phyloP scores from a whole-genome alignment of 306 rosid genomes.

The Pyrus communis region DNA sequence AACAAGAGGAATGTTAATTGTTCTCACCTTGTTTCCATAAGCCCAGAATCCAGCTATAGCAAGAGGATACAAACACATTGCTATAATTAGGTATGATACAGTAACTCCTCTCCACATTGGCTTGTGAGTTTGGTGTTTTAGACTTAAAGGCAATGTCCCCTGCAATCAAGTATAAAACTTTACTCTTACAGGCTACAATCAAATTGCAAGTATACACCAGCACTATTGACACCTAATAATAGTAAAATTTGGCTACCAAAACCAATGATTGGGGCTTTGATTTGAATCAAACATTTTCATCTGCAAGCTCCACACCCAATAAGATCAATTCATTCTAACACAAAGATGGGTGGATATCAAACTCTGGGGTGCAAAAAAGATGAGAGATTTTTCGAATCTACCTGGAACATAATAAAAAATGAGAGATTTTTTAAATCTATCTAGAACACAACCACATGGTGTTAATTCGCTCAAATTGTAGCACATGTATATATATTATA shows the following conservation, averaged over 20 bases:
- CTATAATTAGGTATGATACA: slow-evolving; percentile 37
- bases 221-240: neutral
- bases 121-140: slow-evolving; percentile 22
- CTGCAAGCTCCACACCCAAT: neutral
- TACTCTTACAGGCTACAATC: neutral
- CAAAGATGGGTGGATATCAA: neutral
- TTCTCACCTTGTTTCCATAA: slow-evolving; percentile 48
- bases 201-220: too few relatives aligned
- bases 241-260: neutral
- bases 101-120: slow-evolving; percentile 47
- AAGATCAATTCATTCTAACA: neutral
- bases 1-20: neutral
- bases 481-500: too few relatives aligned
- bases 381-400: too few relatives aligned
- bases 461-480: too few relatives aligned
- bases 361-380: neutral
- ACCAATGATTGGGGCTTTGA: neutral
- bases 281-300: neutral
- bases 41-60: slow-evolving; percentile 68
- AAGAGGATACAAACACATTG: slow-evolving; percentile 43
- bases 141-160: slow-evolving; percentile 63
- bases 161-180: slow-evolving; percentile 14
- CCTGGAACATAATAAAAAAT: neutral
- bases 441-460: too few relatives aligned
- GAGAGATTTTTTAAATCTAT: too few relatives aligned